phyloP scores from a whole-genome alignment of 73 alveolate genomes.

The Paramecium sexaurelia region DNA sequence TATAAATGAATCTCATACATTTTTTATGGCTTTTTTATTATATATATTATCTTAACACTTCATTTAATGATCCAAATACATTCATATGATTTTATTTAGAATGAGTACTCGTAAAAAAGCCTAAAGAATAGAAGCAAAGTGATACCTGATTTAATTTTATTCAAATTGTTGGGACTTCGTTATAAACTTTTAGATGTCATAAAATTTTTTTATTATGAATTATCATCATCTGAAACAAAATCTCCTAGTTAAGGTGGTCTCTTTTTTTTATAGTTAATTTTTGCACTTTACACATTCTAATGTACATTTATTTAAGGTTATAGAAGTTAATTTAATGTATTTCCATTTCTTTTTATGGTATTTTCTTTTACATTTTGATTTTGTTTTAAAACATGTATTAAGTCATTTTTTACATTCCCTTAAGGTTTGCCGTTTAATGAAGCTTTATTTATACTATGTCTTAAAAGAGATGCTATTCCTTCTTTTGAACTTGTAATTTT shows the following conservation, averaged over 20 bases:
- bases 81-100: neutral
- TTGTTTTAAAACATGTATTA: neutral
- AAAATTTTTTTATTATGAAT: neutral
- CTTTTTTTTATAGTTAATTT: neutral
- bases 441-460: neutral
- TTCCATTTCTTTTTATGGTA: slow-evolving; percentile 8
- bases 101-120: slow-evolving; percentile 27
- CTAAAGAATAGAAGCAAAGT: neutral
- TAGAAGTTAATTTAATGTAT: neutral
- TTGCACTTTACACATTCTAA: neutral
- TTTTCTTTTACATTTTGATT: slow-evolving; percentile 1
- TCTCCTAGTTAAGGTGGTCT: slow-evolving; percentile 4
- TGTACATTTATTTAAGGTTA: neutral
- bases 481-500: neutral
- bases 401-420: neutral
- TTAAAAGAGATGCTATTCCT: neutral
- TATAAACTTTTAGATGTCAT: neutral
- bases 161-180: neutral
- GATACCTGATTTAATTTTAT: neutral
- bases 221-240: neutral
- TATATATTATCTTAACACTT: slow-evolving; percentile 7
- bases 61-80: slow-evolving; percentile 20
- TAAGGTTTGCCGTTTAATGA: neutral
- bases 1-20: neutral
- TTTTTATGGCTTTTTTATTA: neutral